phyloP scores from a whole-genome alignment of 176 grass and related monocot species.

The Tillandsia fasciculata region DNA sequence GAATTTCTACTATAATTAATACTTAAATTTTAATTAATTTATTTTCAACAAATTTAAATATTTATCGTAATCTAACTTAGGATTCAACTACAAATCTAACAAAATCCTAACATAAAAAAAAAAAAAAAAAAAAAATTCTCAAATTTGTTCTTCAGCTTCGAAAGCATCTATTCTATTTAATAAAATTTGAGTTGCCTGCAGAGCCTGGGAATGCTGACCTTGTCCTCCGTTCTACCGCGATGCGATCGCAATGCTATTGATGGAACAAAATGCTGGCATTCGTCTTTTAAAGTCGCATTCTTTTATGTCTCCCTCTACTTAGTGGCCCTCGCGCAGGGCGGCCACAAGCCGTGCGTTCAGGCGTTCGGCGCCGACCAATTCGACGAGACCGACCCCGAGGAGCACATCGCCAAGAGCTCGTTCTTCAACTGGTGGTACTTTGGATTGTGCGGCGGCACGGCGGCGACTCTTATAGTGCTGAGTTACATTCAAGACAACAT shows the following conservation, averaged over 20 bases:
- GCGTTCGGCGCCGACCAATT: slow-evolving; percentile 66
- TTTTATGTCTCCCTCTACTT: slow-evolving; percentile 53
- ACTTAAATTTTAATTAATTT: no score
- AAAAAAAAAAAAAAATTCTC: no score
- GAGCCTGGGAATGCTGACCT: slow-evolving; percentile 29
- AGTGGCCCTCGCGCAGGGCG: slow-evolving; percentile 32
- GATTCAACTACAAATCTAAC: no score
- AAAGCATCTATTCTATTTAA: no score
- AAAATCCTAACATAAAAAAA: no score
- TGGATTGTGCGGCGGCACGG: slow-evolving; percentile 21
- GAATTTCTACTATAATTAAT: no score
- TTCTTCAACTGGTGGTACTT: slow-evolving; percentile 82
- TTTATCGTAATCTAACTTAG: no score
- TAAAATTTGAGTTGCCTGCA: background rate
- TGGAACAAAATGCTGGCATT: background rate
- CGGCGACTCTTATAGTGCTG: slow-evolving; percentile 1
- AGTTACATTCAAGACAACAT: slow-evolving; percentile 52
- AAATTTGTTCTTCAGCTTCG: no score
- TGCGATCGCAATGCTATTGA: background rate
- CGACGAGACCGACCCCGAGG: slow-evolving; percentile 28
- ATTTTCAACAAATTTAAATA: no score
- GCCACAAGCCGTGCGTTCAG: slow-evolving; percentile 36
- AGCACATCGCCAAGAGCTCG: slow-evolving; percentile 26
- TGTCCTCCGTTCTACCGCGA: slow-evolving; percentile 15
- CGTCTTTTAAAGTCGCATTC: slow-evolving; percentile 17